A percentile compares a stretch with the other conserved stretches of the same genome.
phyloP scores from a whole-genome alignment of 2,329 filamentous ascomycete species.

The Colletotrichum eremochloae region DNA sequence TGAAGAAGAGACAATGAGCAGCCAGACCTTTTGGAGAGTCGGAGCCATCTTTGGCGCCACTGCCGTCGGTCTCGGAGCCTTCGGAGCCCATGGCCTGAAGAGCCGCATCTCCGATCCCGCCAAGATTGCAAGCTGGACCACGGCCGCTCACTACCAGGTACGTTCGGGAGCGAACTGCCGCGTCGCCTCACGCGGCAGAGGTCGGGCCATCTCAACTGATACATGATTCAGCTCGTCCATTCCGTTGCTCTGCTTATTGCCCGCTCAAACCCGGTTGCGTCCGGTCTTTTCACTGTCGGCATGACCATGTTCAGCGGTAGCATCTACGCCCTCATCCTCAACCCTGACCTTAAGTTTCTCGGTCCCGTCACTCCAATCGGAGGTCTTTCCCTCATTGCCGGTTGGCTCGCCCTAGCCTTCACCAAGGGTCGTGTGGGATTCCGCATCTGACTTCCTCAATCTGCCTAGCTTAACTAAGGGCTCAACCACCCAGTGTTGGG shows the following conservation, averaged over 20 bases:
- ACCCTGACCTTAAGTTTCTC: constrained; percentile 71
- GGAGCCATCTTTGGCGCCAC: constrained; percentile 73
- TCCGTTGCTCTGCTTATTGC: constrained; percentile 71
- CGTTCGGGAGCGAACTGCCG: background rate
- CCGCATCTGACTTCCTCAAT: background rate
- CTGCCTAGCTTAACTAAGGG: background rate
- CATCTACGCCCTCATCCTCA: constrained; percentile 74
- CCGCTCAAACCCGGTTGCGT: constrained; percentile 69
- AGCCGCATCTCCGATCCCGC: constrained; percentile 69
- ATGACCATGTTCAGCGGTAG: constrained; percentile 77
- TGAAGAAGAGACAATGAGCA: constrained; percentile 43
- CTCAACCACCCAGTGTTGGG: background rate
- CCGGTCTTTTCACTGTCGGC: constrained; percentile 71
- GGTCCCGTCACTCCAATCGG: constrained; percentile 77
- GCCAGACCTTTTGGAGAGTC: constrained; percentile 67
- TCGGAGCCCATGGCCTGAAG: constrained; percentile 77
- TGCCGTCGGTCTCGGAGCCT: constrained; percentile 73
- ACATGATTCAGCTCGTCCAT: constrained; percentile 68
- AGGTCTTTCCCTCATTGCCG: constrained; percentile 73
- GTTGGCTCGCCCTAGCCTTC: constrained; percentile 65
- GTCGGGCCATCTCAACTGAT: background rate
- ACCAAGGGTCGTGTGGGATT: constrained; percentile 35
- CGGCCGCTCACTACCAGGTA: constrained; percentile 78
- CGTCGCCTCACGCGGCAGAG: background rate
- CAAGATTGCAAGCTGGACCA: constrained; percentile 71